A percentile compares a stretch with the other conserved stretches of the same genome.
Conservation (phyloP, 2,329 filamentous ascomycete genomes). For the Triangularia verruculosa region DNA sequence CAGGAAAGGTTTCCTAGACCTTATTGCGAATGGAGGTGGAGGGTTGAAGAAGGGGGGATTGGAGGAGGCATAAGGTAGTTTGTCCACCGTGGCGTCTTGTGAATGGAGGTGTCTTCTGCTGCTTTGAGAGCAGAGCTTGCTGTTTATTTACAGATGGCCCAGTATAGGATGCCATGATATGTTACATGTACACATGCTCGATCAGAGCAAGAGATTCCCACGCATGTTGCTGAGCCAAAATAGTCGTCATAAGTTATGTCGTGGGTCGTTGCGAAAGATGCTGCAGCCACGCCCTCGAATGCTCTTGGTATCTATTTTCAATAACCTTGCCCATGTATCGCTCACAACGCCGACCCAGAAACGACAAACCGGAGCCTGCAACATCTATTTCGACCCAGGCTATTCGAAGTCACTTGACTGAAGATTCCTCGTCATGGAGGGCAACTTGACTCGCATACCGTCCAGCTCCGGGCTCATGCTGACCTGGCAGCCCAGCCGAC, state of each 20-base stretch:
- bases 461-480: slow-evolving; percentile 88
- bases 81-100: background rate
- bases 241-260: background rate
- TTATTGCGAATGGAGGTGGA: slow-evolving; percentile 69
- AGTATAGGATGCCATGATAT: background rate
- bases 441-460: slow-evolving; percentile 79
- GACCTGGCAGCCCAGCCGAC: slow-evolving; percentile 82
- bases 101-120: background rate
- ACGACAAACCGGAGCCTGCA: slow-evolving; percentile 1
- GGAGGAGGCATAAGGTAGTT: slow-evolving; percentile 41
- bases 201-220: slow-evolving; percentile 4
- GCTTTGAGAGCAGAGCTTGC: slow-evolving; percentile 16
- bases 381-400: slow-evolving; percentile 13
- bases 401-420: slow-evolving; percentile 86
- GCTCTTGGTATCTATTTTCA: slow-evolving; percentile 27
- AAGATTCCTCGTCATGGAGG: slow-evolving; percentile 91
- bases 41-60: slow-evolving; percentile 56
- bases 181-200: slow-evolving; percentile 21
- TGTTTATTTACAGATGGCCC: slow-evolving; percentile 13
- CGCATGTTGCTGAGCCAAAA: background rate
- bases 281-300: slow-evolving; percentile 4
- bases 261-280: background rate
- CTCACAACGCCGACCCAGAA: slow-evolving; percentile 16
- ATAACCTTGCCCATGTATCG: slow-evolving; percentile 10
- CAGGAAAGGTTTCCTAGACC: slow-evolving; percentile 90